phyloP scores from a whole-genome alignment of 805 yeast genomes.

The Hanseniaspora vineae region DNA sequence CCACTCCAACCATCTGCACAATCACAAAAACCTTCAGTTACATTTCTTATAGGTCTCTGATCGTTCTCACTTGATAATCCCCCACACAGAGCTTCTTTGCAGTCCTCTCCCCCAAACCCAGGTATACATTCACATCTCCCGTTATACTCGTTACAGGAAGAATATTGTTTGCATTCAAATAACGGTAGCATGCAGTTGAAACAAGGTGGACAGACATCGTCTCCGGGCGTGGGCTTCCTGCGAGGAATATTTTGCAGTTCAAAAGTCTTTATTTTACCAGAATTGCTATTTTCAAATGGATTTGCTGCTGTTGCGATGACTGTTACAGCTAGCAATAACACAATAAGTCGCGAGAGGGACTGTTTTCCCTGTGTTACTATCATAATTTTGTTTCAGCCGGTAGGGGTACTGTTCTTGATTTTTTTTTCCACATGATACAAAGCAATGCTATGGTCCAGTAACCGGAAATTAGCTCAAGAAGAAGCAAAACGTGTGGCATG shows the following conservation, averaged over 20 bases:
- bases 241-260: not conserved
- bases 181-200: slow-evolving; percentile 92
- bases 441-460: too few relatives aligned
- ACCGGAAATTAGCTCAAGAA: too few relatives aligned
- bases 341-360: too few relatives aligned
- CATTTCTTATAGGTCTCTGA: slow-evolving; percentile 49
- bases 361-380: too few relatives aligned
- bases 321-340: too few relatives aligned
- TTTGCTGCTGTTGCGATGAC: not conserved
- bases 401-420: too few relatives aligned
- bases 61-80: slow-evolving; percentile 48
- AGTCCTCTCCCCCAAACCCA: slow-evolving; percentile 91
- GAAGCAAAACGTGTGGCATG: too few relatives aligned
- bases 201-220: slow-evolving; percentile 69
- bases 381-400: too few relatives aligned
- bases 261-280: too few relatives aligned
- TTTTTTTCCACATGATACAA: too few relatives aligned
- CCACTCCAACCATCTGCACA: slow-evolving; percentile 90
- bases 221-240: slow-evolving; percentile 3
- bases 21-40: slow-evolving; percentile 35
- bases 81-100: slow-evolving; percentile 83
- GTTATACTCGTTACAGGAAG: slow-evolving; percentile 73
- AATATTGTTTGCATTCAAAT: slow-evolving; percentile 81
- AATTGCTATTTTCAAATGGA: not conserved
- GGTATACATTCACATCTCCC: slow-evolving; percentile 87